Evolutionary conservation across 352 stramenopile species (phyloP).

Genomic region (Pythium pectinolyticum): DNA sequence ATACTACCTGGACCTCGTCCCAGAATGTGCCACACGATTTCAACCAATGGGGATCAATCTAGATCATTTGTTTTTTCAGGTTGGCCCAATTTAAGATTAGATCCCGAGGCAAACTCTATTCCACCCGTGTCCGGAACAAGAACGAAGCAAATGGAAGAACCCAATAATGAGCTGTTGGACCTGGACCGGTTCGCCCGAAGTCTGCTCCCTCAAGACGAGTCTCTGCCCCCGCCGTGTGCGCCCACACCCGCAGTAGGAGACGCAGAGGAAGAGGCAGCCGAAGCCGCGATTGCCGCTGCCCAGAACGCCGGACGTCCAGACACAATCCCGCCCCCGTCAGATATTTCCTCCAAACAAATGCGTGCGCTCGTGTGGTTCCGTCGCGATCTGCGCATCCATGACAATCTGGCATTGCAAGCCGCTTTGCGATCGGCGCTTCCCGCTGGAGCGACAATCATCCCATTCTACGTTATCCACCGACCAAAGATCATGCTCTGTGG

Average conservation of each 20-base stretch:
- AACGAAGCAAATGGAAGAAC: slow-evolving; percentile 33
- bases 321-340: neutral
- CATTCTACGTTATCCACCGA: slow-evolving; percentile 89
- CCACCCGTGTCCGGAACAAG: slow-evolving; percentile 11
- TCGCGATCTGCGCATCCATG: slow-evolving; percentile 94
- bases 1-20: no score
- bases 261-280: slow-evolving; percentile 30
- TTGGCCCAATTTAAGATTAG: no score
- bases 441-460: slow-evolving; percentile 56
- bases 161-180: slow-evolving; percentile 29
- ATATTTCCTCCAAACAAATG: slow-evolving; percentile 29
- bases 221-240: slow-evolving; percentile 30
- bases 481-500: slow-evolving; percentile 84
- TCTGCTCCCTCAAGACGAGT: slow-evolving; percentile 40
- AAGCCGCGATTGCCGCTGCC: slow-evolving; percentile 41
- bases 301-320: slow-evolving; percentile 19
- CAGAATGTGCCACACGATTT: no score
- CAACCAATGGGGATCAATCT: no score
- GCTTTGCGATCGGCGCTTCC: slow-evolving; percentile 49
- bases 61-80: neutral
- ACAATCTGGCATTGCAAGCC: slow-evolving; percentile 92
- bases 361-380: slow-evolving; percentile 91
- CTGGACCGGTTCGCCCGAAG: slow-evolving; percentile 42
- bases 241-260: slow-evolving; percentile 11
- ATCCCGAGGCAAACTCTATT: neutral